Evolutionary conservation across 495 filamentous ascomycete genomes (phyloP).

Genomic region (Parathielavia appendiculata): DNA sequence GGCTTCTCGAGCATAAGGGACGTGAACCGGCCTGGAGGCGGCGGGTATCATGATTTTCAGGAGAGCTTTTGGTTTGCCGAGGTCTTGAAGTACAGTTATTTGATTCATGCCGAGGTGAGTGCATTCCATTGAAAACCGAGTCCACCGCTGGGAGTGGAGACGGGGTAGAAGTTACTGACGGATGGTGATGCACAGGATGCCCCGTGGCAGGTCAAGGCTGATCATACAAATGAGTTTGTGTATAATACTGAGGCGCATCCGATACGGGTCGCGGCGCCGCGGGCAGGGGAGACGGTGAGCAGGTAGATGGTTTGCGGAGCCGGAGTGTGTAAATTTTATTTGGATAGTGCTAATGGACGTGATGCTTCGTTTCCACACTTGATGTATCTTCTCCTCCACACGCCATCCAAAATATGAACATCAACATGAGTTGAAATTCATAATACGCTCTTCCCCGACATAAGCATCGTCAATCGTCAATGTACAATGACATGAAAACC

Average conservation of each 20-base stretch:
- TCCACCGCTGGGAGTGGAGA: not conserved
- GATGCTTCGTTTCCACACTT: too few relatives aligned
- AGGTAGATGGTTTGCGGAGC: not conserved
- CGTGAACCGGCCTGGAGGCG: constrained; percentile 62
- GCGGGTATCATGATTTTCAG: constrained; percentile 61
- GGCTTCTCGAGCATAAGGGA: constrained; percentile 63
- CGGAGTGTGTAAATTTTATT: not conserved
- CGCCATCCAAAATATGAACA: too few relatives aligned
- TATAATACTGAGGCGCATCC: constrained; percentile 87
- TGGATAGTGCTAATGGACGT: not conserved
- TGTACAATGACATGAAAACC: too few relatives aligned
- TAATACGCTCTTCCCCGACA: too few relatives aligned
- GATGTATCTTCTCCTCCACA: too few relatives aligned
- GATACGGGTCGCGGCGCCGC: constrained; percentile 45
- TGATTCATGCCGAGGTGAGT: constrained; percentile 46
- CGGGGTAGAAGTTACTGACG: constrained; percentile 4
- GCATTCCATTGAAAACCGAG: too few relatives aligned
- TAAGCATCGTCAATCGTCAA: too few relatives aligned
- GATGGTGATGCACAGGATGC: constrained; percentile 38
- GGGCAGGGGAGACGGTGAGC: constrained; percentile 7
- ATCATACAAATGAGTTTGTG: constrained; percentile 60
- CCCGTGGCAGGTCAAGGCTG: constrained; percentile 59
- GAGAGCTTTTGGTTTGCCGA: constrained; percentile 92
- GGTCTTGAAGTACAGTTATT: constrained; percentile 78
- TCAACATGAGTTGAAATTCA: too few relatives aligned